Percentiles rank a stretch among this genome's conserved stretches.
These are phyloP conservation scores for Acer yangbiense DNA, from an alignment of 345 rosid species.

Conservation along the genomic window DNA sequence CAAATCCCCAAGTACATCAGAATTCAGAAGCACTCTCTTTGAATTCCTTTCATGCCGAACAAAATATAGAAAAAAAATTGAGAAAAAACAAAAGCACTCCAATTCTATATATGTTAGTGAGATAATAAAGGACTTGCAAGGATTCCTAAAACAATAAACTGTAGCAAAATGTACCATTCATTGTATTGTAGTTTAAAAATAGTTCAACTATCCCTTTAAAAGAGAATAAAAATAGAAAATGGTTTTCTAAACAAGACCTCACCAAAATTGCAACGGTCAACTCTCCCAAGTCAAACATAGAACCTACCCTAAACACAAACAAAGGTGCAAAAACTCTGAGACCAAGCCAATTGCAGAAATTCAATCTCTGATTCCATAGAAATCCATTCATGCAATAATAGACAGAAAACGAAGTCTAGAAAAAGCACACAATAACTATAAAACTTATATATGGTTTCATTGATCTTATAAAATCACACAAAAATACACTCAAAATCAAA, in stretches of 20 bases:
- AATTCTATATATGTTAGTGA: neutral
- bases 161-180: neutral
- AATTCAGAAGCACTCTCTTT: too few species aligned
- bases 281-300: conserved; percentile 11
- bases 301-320: neutral
- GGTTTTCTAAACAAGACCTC: neutral
- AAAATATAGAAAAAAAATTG: too few species aligned
- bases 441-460: neutral
- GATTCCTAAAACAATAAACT: neutral
- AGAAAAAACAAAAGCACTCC: neutral
- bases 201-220: neutral
- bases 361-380: neutral
- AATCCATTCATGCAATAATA: conserved; percentile 6
- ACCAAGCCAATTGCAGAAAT: conserved; percentile 6
- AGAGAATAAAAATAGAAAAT: neutral
- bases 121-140: neutral
- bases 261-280: conserved; percentile 18
- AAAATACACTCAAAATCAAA: neutral
- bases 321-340: neutral
- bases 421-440: neutral
- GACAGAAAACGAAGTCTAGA: neutral
- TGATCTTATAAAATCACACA: neutral
- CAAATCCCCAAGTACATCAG: too few species aligned
- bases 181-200: neutral
- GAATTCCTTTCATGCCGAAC: too few species aligned